Percentiles rank a stretch among this genome's conserved stretches.
phyloP scores from a whole-genome alignment of 371 early-diverging fungal genomes.

The Mucor mucedo region DNA sequence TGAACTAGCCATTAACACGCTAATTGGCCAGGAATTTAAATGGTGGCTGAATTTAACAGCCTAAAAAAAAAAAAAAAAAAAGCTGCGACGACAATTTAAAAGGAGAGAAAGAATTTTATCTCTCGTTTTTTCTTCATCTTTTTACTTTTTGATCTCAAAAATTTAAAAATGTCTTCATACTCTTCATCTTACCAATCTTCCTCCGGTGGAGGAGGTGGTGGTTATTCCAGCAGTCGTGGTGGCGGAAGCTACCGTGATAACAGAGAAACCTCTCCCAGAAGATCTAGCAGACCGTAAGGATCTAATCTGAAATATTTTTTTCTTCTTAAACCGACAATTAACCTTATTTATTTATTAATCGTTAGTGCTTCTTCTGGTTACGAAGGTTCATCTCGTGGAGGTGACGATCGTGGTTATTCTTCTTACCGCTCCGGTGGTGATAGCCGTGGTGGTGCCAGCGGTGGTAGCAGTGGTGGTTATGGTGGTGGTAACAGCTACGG shows the following conservation, averaged over 20 bases:
- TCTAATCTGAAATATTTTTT: background rate
- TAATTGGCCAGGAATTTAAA: conserved; percentile 1
- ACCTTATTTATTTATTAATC: conserved; percentile 2
- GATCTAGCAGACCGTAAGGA: conserved; percentile 46
- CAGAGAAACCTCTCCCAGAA: conserved; percentile 45
- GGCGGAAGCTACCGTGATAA: conserved; percentile 39
- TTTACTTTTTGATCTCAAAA: background rate
- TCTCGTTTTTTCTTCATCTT: background rate
- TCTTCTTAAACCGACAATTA: background rate
- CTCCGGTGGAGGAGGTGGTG: conserved; percentile 22
- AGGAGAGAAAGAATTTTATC: background rate
- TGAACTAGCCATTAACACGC: too few relatives aligned
- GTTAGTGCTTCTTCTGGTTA: conserved; percentile 35
- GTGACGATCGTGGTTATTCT: conserved; percentile 53
- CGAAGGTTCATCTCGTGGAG: conserved; percentile 40
- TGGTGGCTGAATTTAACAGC: background rate
- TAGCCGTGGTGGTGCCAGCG: conserved; percentile 24
- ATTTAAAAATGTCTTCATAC: conserved; percentile 33
- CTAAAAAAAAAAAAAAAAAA: conserved; percentile 1
- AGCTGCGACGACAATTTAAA: background rate
- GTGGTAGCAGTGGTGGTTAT: conserved; percentile 26
- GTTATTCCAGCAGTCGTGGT: conserved; percentile 18
- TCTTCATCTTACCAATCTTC: conserved; percentile 36
- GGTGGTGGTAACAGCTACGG: conserved; percentile 37
- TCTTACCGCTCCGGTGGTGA: conserved; percentile 42